Percentiles rank a stretch among this genome's conserved stretches.
Evolutionary conservation across 176 grass and related monocot genomes (phyloP).

Genomic region (Musa acuminata): DNA sequence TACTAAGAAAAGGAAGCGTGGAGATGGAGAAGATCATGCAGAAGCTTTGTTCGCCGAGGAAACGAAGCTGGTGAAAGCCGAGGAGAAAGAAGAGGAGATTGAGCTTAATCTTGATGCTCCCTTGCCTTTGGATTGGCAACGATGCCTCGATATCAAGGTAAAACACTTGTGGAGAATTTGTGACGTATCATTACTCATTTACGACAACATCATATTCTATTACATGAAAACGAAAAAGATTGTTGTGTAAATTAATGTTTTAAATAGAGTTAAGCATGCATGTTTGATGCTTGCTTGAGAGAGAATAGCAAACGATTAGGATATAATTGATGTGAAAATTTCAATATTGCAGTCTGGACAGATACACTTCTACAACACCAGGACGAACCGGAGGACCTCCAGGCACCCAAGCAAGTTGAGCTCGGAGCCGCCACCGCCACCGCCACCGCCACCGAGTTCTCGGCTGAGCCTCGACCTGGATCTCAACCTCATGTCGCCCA

Average conservation of each 20-base stretch:
- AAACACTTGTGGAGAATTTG: not conserved
- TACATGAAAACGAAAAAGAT: too few relatives aligned
- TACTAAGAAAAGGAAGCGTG: conserved; percentile 5
- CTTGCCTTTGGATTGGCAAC: conserved; percentile 21
- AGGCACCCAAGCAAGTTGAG: not conserved
- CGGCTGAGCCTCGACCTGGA: conserved; percentile 11
- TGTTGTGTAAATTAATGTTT: too few relatives aligned
- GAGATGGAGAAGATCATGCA: not conserved
- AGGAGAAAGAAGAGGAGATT: not conserved
- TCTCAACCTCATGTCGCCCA: conserved; percentile 8
- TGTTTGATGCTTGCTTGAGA: too few relatives aligned
- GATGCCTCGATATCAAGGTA: conserved; percentile 22
- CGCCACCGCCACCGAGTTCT: not conserved
- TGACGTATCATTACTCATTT: too few relatives aligned
- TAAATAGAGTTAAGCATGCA: too few relatives aligned
- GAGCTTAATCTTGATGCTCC: conserved; percentile 15
- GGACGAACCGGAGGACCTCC: conserved; percentile 10
- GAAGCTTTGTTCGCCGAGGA: not conserved
- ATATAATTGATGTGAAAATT: too few relatives aligned
- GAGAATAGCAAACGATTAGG: too few relatives aligned
- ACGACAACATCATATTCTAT: too few relatives aligned
- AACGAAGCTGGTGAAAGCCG: too few relatives aligned
- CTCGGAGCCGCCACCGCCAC: not conserved
- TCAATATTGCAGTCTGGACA: not conserved
- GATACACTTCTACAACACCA: conserved; percentile 21